Percentiles rank a stretch among this genome's conserved stretches.
These are phyloP conservation scores for Stipa capillata DNA, from an alignment of 176 grass and related monocot species.

Conservation along the genomic window DNA sequence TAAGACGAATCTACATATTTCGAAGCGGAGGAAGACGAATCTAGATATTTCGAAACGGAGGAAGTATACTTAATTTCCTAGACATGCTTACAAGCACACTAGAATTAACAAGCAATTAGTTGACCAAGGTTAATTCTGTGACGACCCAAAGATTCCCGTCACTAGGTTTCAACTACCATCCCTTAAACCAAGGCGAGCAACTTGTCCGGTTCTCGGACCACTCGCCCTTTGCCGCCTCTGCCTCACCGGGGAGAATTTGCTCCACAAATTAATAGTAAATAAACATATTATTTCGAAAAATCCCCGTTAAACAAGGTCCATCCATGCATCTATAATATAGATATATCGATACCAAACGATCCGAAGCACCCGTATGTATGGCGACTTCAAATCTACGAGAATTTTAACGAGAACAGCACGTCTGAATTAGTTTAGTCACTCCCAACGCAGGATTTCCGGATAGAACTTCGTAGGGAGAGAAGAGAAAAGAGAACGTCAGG, in stretches of 20 bases:
- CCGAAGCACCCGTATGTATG: neutral
- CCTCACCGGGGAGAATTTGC: neutral
- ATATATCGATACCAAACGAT: neutral
- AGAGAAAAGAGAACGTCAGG: neutral
- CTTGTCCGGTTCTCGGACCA: neutral
- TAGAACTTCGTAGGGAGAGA: neutral
- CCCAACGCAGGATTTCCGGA: neutral
- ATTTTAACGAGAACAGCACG: neutral
- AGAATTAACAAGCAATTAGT: too few relatives aligned
- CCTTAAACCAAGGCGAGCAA: neutral
- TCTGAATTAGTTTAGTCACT: too few relatives aligned
- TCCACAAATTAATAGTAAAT: too few relatives aligned
- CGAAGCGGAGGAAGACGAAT: too few relatives aligned
- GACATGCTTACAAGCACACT: too few relatives aligned
- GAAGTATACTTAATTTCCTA: neutral
- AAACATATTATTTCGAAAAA: too few relatives aligned
- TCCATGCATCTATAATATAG: neutral
- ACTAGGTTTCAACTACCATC: neutral
- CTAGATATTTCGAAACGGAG: neutral
- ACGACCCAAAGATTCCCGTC: neutral
- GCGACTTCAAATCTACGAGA: neutral
- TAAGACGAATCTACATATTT: too few relatives aligned
- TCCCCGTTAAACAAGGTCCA: neutral
- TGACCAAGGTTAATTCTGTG: neutral
- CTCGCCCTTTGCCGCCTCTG: neutral